phyloP scores from a whole-genome alignment of 257 asterid genomes.

The Thymus mandschuricus region DNA sequence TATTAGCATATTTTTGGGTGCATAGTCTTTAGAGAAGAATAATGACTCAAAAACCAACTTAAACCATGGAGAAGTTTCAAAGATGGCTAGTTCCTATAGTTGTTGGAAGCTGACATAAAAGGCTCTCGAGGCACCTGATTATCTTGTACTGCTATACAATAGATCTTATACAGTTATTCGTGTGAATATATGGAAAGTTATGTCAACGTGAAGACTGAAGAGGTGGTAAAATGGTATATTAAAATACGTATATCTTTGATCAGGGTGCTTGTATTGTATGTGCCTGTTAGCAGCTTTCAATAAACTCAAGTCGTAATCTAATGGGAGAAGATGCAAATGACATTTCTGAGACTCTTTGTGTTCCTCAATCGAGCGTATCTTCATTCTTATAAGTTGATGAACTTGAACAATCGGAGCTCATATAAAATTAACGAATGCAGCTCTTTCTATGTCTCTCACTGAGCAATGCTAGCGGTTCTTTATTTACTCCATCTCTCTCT shows the following conservation, averaged over 20 bases:
- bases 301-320: neutral
- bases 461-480: neutral
- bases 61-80: neutral
- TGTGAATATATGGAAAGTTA: neutral
- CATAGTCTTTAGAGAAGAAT: neutral
- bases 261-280: neutral
- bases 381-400: neutral
- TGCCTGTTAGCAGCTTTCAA: neutral
- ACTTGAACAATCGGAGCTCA: too few species aligned
- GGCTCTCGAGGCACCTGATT: neutral
- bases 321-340: neutral
- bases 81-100: neutral
- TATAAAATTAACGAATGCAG: too few species aligned
- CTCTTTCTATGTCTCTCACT: neutral
- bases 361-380: neutral
- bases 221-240: neutral
- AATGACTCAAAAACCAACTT: neutral
- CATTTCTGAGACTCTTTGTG: conserved; percentile 2
- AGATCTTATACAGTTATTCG: neutral
- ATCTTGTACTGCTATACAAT: neutral
- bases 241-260: neutral
- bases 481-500: neutral
- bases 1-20: neutral
- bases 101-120: neutral
- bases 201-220: conserved; percentile 2